These are phyloP conservation scores for Tetratostichococcus sp. DNA, from an alignment of 139 green algal genomes.

Conservation along the genomic window DNA sequence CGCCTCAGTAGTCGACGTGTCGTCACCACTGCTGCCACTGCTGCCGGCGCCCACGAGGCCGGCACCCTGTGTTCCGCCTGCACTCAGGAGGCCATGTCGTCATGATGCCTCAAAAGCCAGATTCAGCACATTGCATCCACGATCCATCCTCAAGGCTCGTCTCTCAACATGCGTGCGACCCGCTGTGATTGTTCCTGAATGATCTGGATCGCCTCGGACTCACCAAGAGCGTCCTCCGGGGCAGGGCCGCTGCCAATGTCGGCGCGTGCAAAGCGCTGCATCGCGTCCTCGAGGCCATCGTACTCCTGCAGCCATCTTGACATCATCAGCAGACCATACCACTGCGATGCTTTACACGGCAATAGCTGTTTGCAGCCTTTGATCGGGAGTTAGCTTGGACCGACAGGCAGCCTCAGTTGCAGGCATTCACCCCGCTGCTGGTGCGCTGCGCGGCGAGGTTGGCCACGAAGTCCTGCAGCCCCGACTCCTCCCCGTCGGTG, in stretches of 20 bases:
- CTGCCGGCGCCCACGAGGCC: neutral
- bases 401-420: too few relatives aligned
- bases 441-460: neutral
- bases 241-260: neutral
- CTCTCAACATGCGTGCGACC: too few relatives aligned
- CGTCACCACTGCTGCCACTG: conserved; percentile 4
- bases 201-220: too few relatives aligned
- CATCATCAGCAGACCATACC: too few relatives aligned
- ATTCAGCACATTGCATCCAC: too few relatives aligned
- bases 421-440: neutral
- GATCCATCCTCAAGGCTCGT: too few relatives aligned
- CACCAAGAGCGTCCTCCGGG: neutral
- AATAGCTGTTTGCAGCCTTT: too few relatives aligned
- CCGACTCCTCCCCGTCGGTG: neutral
- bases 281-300: neutral
- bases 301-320: neutral
- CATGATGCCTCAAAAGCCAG: neutral
- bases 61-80: neutral
- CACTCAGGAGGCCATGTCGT: neutral
- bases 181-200: too few relatives aligned
- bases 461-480: neutral
- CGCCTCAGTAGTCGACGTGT: neutral
- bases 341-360: too few relatives aligned
- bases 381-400: too few relatives aligned
- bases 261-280: neutral